Conservation (phyloP, 2,329 filamentous ascomycete species). For the Escovopsis sp. region DNA sequence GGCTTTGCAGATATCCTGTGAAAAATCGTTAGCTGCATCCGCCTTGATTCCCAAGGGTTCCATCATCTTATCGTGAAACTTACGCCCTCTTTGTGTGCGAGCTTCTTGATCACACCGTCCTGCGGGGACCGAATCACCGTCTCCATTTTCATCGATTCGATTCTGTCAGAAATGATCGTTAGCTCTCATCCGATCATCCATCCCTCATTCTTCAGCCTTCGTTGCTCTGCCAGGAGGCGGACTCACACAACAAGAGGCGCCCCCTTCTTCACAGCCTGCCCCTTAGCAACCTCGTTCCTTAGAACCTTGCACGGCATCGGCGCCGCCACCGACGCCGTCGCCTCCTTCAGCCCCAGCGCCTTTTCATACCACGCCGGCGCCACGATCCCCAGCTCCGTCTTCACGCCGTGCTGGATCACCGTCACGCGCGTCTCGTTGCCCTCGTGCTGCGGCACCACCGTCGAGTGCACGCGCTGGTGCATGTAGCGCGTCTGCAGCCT, state of each 20-base stretch:
- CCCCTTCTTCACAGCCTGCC: conserved; percentile 70
- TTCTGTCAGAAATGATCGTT: conserved; percentile 31
- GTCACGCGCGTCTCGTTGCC: conserved; percentile 48
- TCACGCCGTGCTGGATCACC: conserved; percentile 57
- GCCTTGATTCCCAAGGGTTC: no score
- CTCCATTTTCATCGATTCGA: conserved; percentile 86
- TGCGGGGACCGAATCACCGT: conserved; percentile 68
- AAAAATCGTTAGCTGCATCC: neutral
- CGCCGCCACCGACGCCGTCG: conserved; percentile 66
- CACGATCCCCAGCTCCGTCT: conserved; percentile 41
- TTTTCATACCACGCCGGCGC: conserved; percentile 72
- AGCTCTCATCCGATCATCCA: conserved; percentile 16
- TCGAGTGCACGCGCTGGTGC: conserved; percentile 62
- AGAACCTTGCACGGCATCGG: conserved; percentile 98
- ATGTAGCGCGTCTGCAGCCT: conserved; percentile 51
- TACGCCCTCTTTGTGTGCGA: conserved; percentile 63
- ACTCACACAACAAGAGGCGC: conserved; percentile 70
- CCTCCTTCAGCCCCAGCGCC: conserved; percentile 69
- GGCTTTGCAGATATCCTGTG: conserved; percentile 61
- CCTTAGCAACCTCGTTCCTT: conserved; percentile 72
- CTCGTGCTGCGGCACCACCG: conserved; percentile 45
- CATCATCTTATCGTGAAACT: conserved; percentile 16
- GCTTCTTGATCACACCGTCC: conserved; percentile 52
- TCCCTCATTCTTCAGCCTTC: no score
- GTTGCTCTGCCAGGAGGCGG: no score